Evolutionary conservation across 108 stramenopile genomes (phyloP), one percentile per base, ranked within the genome.

Genomic region (Cylindrotheca closterium): DNA sequence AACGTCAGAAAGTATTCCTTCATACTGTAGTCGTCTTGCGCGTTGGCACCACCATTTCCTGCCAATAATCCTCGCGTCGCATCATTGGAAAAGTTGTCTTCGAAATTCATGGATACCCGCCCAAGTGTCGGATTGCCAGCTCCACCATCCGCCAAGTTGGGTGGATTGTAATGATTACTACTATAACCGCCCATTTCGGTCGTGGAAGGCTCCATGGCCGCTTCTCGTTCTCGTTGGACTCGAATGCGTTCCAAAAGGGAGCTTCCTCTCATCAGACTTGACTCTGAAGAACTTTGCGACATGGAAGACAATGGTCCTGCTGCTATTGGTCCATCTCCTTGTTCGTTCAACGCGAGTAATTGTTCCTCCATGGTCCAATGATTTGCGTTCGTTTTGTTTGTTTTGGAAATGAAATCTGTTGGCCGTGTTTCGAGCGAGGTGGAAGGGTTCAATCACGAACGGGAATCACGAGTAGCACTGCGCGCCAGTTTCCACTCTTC

Each of bases 241-340:
- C 55, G 71, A 68, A 78, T 78, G 12, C 77, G 70, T 49, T 78
- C 71, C 23, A 78, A 34, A 59, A 78, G 55, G 2, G 77, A 78
- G 7, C 30, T 42, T 42, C 10, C 37, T 10, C 37, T n/a, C n/a
- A n/a, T n/a, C n/a, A n/a, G n/a, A n/a, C n/a, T n/a, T n/a, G n/a
- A n/a, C n/a, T n/a, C n/a, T n/a, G n/a, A n/a, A n/a, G n/a, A n/a
- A n/a, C n/a, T n/a, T n/a, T n/a, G n/a, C n/a, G n/a, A n/a, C n/a
- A n/a, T n/a, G n/a, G n/a, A n/a, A n/a, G n/a, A n/a, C n/a, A n/a
- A n/a, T n/a, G n/a, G n/a, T n/a, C n/a, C n/a, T n/a, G n/a, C n/a
- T n/a, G n/a, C n/a, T n/a, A n/a, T n/a, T n/a, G n/a, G n/a, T n/a
- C n/a, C n/a, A n/a, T n/a, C n/a, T n/a, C n/a, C n/a, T n/a, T n/a